Conservation (phyloP, 1,284 basidiomycete species). For the Fomitopsis schrenkii region DNA sequence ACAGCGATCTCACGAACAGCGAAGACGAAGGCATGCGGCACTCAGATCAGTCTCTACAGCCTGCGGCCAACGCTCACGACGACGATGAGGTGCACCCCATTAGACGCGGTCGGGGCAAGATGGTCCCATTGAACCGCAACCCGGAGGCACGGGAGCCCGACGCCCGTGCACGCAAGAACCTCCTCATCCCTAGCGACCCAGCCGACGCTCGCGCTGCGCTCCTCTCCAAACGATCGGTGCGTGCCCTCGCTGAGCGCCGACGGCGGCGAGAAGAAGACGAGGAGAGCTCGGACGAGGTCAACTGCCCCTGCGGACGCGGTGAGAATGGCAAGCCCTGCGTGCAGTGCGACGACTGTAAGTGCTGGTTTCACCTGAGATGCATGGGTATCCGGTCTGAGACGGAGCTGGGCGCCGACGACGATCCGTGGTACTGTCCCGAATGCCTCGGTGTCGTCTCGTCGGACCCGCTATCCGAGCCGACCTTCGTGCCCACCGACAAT, state of each 20-base stretch:
- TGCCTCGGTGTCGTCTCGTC: constrained; percentile 41
- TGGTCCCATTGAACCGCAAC: constrained; percentile 48
- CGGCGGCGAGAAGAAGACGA: constrained; percentile 25
- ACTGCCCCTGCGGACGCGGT: constrained; percentile 60
- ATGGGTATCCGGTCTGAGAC: constrained; percentile 58
- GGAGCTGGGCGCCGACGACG: constrained; percentile 69
- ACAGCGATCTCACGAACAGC: constrained; percentile 50
- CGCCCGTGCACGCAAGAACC: constrained; percentile 13
- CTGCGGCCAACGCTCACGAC: constrained; percentile 23
- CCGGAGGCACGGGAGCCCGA: constrained; percentile 25
- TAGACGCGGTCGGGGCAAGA: constrained; percentile 52
- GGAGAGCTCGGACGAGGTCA: constrained; percentile 35
- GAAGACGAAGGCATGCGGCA: constrained; percentile 27
- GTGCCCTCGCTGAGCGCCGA: constrained; percentile 49
- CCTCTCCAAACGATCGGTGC: constrained; percentile 62
- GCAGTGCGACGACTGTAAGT: constrained; percentile 71
- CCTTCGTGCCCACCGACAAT: constrained; percentile 58
- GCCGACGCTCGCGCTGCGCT: constrained; percentile 70
- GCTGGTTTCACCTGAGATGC: constrained; percentile 75
- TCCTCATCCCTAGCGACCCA: constrained; percentile 56
- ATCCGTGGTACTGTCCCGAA: constrained; percentile 66
- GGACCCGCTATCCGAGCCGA: constrained; percentile 45
- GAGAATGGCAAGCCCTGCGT: constrained; percentile 69
- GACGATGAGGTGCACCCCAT: constrained; percentile 28
- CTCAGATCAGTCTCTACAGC: constrained; percentile 31